phyloP scores from a whole-genome alignment of 805 yeast species.

The Candida takata region DNA sequence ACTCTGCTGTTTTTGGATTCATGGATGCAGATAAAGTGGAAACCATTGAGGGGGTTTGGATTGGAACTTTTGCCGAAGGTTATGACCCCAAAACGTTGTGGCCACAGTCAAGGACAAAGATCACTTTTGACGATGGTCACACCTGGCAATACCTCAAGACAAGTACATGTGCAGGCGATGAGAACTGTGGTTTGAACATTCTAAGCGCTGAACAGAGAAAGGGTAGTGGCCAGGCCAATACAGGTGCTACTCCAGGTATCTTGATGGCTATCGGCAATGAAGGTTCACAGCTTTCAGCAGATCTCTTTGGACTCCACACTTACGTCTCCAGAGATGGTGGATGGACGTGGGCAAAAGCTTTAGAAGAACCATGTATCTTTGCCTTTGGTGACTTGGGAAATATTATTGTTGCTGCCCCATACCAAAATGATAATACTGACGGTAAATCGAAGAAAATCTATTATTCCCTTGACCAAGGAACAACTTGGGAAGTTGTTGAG shows the following conservation, averaged over 20 bases:
- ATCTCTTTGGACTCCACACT: slow-evolving; percentile 31
- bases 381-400: slow-evolving; percentile 79
- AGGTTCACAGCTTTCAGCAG: slow-evolving; percentile 19
- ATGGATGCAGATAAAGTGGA: slow-evolving; percentile 34
- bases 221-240: slow-evolving; percentile 22
- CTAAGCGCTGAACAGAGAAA: slow-evolving; percentile 27
- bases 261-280: slow-evolving; percentile 36
- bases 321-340: slow-evolving; percentile 79
- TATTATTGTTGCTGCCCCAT: slow-evolving; percentile 48
- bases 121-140: slow-evolving; percentile 35
- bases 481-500: slow-evolving; percentile 47
- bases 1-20: slow-evolving; percentile 24
- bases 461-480: slow-evolving; percentile 72
- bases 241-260: slow-evolving; percentile 39
- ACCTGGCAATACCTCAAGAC: slow-evolving; percentile 27
- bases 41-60: slow-evolving; percentile 62
- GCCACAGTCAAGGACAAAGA: slow-evolving; percentile 26
- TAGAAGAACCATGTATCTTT: slow-evolving; percentile 45
- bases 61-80: slow-evolving; percentile 33
- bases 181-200: slow-evolving; percentile 29
- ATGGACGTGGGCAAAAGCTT: slow-evolving; percentile 51
- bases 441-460: slow-evolving; percentile 28
- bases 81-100: slow-evolving; percentile 9
- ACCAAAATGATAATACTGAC: slow-evolving; percentile 23
- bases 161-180: slow-evolving; percentile 24